Evolutionary conservation across 306 rosid genomes (phyloP).

Genomic region (Inga leiocalycina): DNA sequence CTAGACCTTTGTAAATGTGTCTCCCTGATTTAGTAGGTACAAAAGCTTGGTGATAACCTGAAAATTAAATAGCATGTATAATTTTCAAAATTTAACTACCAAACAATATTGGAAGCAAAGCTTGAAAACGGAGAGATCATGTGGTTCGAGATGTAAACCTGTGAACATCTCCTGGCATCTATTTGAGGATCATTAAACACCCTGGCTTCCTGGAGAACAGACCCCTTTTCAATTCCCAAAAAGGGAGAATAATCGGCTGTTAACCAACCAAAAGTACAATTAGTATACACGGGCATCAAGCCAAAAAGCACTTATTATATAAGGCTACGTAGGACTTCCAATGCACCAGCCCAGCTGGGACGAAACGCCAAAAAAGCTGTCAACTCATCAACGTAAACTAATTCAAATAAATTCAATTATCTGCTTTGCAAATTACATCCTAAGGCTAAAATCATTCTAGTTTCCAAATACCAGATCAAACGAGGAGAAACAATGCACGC

Average conservation of each 20-base stretch:
- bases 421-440: slow-evolving; percentile 44
- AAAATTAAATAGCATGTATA: slow-evolving; percentile 23
- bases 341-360: background rate
- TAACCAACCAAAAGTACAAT: slow-evolving; percentile 42
- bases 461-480: slow-evolving; percentile 37
- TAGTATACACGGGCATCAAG: slow-evolving; percentile 9
- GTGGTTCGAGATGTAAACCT: slow-evolving; percentile 54
- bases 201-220: slow-evolving; percentile 97
- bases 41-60: slow-evolving; percentile 95
- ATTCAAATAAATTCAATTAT: slow-evolving; percentile 35
- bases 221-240: slow-evolving; percentile 94
- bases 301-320: background rate
- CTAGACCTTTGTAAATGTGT: slow-evolving; percentile 85
- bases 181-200: slow-evolving; percentile 98
- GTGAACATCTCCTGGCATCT: slow-evolving; percentile 97
- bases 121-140: slow-evolving; percentile 22
- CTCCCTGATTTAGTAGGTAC: slow-evolving; percentile 97
- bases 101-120: slow-evolving; percentile 28
- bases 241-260: slow-evolving; percentile 90
- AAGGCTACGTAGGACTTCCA: slow-evolving; percentile 1
- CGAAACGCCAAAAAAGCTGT: slow-evolving; percentile 15
- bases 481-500: slow-evolving; percentile 35
- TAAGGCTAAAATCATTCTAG: slow-evolving; percentile 13
- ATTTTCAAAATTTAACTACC: slow-evolving; percentile 32
- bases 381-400: slow-evolving; percentile 20